phyloP scores from a whole-genome alignment of 1,284 basidiomycete species.

The Heterobasidion irregulare region DNA sequence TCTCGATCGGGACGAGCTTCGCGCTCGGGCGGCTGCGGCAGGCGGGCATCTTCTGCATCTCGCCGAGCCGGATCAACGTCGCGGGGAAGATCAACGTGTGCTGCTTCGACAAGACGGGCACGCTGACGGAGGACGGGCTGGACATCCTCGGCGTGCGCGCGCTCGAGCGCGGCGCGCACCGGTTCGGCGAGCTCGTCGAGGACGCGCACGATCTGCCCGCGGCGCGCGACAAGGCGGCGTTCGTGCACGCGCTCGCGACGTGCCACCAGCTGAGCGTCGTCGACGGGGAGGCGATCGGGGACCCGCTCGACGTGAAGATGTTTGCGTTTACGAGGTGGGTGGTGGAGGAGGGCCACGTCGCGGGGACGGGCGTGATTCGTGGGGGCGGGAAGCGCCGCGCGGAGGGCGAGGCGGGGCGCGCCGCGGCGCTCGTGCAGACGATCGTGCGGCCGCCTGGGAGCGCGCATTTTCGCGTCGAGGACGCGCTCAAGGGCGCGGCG shows the following conservation, averaged over 20 bases:
- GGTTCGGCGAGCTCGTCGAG: constrained; percentile 89
- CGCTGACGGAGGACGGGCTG: constrained; percentile 95
- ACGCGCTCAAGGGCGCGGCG: constrained; percentile 77
- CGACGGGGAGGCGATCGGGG: constrained; percentile 84
- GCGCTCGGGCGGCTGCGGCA: constrained; percentile 79
- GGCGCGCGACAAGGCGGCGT: constrained; percentile 66
- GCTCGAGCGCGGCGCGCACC: constrained; percentile 63
- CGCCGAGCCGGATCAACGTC: constrained; percentile 93
- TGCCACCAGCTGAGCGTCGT: constrained; percentile 96
- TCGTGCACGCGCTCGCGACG: constrained; percentile 90
- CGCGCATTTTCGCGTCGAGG: constrained; percentile 84
- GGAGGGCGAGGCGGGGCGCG: constrained; percentile 42
- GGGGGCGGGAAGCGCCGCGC: constrained; percentile 27
- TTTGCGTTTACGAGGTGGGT: constrained; percentile 97
- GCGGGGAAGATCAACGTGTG: constrained; percentile 97
- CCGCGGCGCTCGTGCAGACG: constrained; percentile 90
- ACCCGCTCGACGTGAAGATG: constrained; percentile 96
- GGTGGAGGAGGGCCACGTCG: constrained; percentile 82
- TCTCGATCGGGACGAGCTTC: constrained; percentile 97
- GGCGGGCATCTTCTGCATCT: constrained; percentile 92
- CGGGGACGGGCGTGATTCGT: constrained; percentile 64
- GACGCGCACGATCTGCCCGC: constrained; percentile 83
- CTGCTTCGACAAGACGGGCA: constrained; percentile 99
- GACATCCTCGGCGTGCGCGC: constrained; percentile 92
- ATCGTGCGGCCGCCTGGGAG: constrained; percentile 94